Evolutionary conservation across 345 rosid species (phyloP), one percentile per base, ranked within the genome.

Genomic region (Gossypium arboreum): DNA sequence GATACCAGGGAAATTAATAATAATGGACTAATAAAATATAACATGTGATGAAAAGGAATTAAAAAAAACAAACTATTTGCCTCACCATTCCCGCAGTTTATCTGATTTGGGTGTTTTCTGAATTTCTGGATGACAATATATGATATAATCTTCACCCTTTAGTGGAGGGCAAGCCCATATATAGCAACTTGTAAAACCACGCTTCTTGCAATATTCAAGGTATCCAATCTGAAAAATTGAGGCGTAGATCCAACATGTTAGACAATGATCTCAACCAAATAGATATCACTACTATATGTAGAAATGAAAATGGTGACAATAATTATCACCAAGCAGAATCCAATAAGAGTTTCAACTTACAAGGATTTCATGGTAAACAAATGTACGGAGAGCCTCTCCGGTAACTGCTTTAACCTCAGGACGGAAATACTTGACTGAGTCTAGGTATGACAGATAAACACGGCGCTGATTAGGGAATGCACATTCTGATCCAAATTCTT

Each of bases 101-200:
- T 96, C 99, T n/a, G 98, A 96, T 81, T 96, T 96, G 58, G 99
- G 99, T 45, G 97, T 96, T 79, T 96, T 93, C 88, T 96, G 99
- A 79, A 96, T 96, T 86, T 96, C 99, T 69, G 99, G 99, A 86
- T 96, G 99, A 77, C 99, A 96, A 79, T 96, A 93, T 62, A 96
- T 76, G 72, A 96, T 96, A 85, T 96, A 93, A 80, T 96, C 99
- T 88, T 96, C 99, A 18, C 99, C 99, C 87, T 96, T 96, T 60
- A 96, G 77, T 4, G 99, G 99, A 68, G 99, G 99, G 85, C 99
- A 96, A 61, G 98, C 99, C 99, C 99, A 96, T 75, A 96, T 93
- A 77, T 96, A 96, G 85, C 99, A 96, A 86, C 98, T 96, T 9
- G 98, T 92, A 84, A 96, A 96, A 73, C 99, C 99, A 75, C 99